Evolutionary conservation across 345 rosid species (phyloP), one percentile per base, ranked within the genome.

Genomic region (Hibiscus mutabilis): DNA sequence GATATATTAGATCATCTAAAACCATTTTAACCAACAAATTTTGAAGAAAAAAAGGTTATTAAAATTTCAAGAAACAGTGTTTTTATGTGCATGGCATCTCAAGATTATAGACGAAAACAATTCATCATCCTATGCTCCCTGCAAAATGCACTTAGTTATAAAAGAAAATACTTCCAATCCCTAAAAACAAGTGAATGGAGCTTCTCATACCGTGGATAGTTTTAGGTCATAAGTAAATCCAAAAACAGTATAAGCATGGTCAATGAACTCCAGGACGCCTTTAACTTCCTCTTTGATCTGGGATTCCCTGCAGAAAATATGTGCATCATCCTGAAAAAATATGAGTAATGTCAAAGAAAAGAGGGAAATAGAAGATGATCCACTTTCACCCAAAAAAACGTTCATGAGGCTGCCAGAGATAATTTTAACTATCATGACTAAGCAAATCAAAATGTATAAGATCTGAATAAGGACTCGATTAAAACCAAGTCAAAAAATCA

Each of bases 251-350:
- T 96, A 96, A 6, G 69, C 79, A 78, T 91, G 85, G 71, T 91
- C 82, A 74, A 96, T 87, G 83, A 96, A 96, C 37, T 88, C 95
- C 72, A 96, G 80, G 72, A 82, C 98, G 66, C 80, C 89, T 79
- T 73, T 83, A 71, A 91, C 98, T 89, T 96, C 61, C 25, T 58
- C 88, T 78, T 82, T 86, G 70, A 96, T 83, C 99, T 96, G 91
- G 14, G 83, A 78, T 74, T 87, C 89, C 82, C 86, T 85, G 80
- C 97, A 95, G 84, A 95, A 92, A 71, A 95, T 92, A 79, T 90
- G 97, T 73, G 97, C 96, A 81, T 92, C 97, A 79, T 92, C 99
- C 99, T 94, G 97, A 31, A 78, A 72, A 70, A 76, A 71, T 77
- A 79, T 12, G 52, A 27, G n/a, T 46, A 74, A n/a, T 33, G 61